Percentiles rank a stretch among this genome's conserved stretches.
Evolutionary conservation across 371 early-diverging fungal species (phyloP).

Genomic region (Fennellomyces sp.): DNA sequence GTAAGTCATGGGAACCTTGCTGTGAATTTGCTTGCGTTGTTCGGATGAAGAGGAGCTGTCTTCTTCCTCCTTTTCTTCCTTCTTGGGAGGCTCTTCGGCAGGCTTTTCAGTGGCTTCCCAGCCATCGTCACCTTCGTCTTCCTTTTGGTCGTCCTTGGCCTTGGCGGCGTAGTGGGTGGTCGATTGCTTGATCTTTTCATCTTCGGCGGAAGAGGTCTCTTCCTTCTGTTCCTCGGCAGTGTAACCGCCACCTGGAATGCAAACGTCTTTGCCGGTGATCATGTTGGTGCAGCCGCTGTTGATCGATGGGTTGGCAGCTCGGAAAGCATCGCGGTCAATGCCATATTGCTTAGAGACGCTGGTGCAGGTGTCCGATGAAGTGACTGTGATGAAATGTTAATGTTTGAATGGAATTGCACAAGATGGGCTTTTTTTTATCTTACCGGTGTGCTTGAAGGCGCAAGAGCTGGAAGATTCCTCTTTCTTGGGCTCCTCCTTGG

Average conservation of each 20-base stretch:
- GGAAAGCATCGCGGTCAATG: conserved; percentile 15
- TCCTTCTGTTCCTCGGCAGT: conserved; percentile 2
- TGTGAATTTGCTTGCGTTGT: conserved; percentile 15
- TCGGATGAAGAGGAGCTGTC: conserved; percentile 2
- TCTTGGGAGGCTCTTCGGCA: conserved; percentile 1
- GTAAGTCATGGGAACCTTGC: conserved; percentile 21
- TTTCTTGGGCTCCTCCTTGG: background rate
- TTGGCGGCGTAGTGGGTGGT: conserved; percentile 8
- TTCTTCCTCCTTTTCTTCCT: conserved; percentile 9
- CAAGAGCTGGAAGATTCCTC: conserved; percentile 14
- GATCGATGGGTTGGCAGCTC: conserved; percentile 18
- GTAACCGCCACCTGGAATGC: conserved; percentile 10
- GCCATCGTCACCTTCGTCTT: conserved; percentile 12
- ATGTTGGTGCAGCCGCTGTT: conserved; percentile 27
- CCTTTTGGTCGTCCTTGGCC: background rate
- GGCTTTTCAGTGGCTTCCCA: background rate
- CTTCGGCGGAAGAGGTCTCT: too few relatives aligned
- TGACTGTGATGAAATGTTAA: too few relatives aligned
- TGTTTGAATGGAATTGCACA: too few relatives aligned
- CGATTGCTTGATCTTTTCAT: conserved; percentile 6
- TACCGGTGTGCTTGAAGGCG: conserved; percentile 21
- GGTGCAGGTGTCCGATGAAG: conserved; percentile 25
- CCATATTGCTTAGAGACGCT: conserved; percentile 24
- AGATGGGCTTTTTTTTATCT: too few relatives aligned
- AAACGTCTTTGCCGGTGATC: conserved; percentile 22